Base-by-base conservation (phyloP, 345 rosid genomes). In the Ricinus communis region DNA sequence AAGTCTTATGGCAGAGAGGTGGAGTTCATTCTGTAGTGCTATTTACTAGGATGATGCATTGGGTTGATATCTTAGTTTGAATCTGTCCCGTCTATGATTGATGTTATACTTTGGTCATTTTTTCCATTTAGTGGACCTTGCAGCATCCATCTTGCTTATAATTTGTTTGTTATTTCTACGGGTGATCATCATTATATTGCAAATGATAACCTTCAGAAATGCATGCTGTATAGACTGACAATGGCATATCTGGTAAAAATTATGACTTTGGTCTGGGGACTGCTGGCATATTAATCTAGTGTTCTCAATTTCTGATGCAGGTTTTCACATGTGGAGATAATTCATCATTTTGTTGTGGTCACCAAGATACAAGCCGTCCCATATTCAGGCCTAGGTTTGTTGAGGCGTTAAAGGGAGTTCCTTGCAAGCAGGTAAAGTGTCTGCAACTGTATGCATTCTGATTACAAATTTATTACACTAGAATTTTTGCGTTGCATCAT, bases 301-400 rank as follows among this genome's bases (percentile, higher is more conserved):
- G 43, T 47, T 28, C 15, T 71, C 69, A 54, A 65, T 36, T 66
- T 40, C 38, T 68, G 41, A 43, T 78, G 53, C 82, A 94, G 98
- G 97, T 94, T 82, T 90, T 87, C 76, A 91, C 98, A 50, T 91
- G 98, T 65, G 98, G 98, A 65, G 93, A 90, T 79, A 94, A 94
- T 77, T 94, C 97, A 50, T 90, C 98, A 31, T 88, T 81, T 71
- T 91, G 93, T 62, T 94, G 95, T 76, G 97, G 98, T 53, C 95
- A 90, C 65, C 78, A 76, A 76, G 92, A 90, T 73, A 87, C 87
- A 28, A 81, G 74, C 76, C 90, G 96, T 24, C 93, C 96, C 18
- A 85, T 94, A 69, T 91, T 90, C 74, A 86, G 86, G 76, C 97
- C 97, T 70, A 87, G 97, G 82, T 84, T 85, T 61, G 90, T 94